phyloP scores from a whole-genome alignment of 495 filamentous ascomycete species.

The Cladorrhinum samala region DNA sequence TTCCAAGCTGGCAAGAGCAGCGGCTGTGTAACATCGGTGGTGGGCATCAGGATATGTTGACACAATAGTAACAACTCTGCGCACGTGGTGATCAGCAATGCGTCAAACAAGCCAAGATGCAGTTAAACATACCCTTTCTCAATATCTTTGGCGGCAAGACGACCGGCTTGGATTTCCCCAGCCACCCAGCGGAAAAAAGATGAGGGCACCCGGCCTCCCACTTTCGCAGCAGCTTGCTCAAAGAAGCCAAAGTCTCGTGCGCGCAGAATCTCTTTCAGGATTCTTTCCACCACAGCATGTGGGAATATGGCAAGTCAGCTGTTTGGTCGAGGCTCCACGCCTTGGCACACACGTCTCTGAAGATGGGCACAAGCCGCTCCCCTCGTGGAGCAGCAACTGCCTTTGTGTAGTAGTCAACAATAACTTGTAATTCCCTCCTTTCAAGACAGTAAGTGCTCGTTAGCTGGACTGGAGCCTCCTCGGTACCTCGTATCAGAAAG shows the following conservation, averaged over 20 bases:
- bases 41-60: constrained; percentile 5
- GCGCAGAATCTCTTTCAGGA: constrained; percentile 8
- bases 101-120: no score
- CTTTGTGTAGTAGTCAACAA: constrained; percentile 3
- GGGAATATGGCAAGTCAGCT: constrained; percentile 10
- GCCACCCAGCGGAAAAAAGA: constrained; percentile 13
- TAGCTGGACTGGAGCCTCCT: neutral
- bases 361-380: constrained; percentile 5
- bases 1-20: neutral
- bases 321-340: constrained; percentile 7
- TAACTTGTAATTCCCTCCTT: neutral
- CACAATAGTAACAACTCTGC: neutral
- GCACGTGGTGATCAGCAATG: no score
- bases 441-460: neutral
- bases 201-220: constrained; percentile 1
- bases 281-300: neutral
- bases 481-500: constrained; percentile 9
- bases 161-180: neutral
- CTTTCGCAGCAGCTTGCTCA: constrained; percentile 3
- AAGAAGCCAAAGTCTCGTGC: constrained; percentile 15
- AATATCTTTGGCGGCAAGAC: constrained; percentile 1
- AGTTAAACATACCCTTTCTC: constrained; percentile 13
- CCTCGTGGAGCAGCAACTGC: neutral
- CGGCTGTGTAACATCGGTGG: neutral
- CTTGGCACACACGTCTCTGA: constrained; percentile 11